phyloP scores from a whole-genome alignment of 164 flowering plant genomes.

The Platanus orientalis region DNA sequence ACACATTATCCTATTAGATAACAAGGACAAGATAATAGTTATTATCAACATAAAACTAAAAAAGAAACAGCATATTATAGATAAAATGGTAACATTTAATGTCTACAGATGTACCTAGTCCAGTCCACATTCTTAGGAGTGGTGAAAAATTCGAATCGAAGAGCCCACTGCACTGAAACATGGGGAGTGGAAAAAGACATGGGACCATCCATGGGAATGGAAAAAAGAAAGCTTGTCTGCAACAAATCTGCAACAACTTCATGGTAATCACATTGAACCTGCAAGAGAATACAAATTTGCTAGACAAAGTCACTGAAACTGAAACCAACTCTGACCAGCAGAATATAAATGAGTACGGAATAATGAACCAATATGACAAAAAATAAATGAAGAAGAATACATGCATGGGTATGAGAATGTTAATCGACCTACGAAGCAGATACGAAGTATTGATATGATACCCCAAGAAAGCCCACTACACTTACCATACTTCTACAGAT shows the following conservation, averaged over 20 bases:
- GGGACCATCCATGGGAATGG: slow-evolving; percentile 96
- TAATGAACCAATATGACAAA: not conserved
- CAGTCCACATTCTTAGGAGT: slow-evolving; percentile 84
- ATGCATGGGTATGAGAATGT: not conserved
- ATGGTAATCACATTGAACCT: slow-evolving; percentile 94
- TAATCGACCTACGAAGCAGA: too few species aligned
- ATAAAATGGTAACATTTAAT: too few species aligned
- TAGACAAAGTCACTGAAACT: not conserved
- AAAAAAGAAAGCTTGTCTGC: slow-evolving; percentile 92
- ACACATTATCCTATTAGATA: too few species aligned
- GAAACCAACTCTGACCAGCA: not conserved
- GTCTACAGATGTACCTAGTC: slow-evolving; percentile 72
- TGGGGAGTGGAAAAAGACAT: slow-evolving; percentile 90
- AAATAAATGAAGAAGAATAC: too few species aligned
- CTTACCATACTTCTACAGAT: too few species aligned
- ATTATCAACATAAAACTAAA: too few species aligned
- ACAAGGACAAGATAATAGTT: too few species aligned
- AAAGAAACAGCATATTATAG: too few species aligned
- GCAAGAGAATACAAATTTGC: not conserved
- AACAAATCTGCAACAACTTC: slow-evolving; percentile 95
- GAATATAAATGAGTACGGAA: not conserved
- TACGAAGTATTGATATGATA: too few species aligned
- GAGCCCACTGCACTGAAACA: slow-evolving; percentile 88
- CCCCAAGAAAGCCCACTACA: too few species aligned
- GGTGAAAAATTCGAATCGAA: slow-evolving; percentile 90